A percentile compares a stretch with the other conserved stretches of the same genome.
Evolutionary conservation across 352 stramenopile species (phyloP).

Genomic region (Globisporangium cederbergense): DNA sequence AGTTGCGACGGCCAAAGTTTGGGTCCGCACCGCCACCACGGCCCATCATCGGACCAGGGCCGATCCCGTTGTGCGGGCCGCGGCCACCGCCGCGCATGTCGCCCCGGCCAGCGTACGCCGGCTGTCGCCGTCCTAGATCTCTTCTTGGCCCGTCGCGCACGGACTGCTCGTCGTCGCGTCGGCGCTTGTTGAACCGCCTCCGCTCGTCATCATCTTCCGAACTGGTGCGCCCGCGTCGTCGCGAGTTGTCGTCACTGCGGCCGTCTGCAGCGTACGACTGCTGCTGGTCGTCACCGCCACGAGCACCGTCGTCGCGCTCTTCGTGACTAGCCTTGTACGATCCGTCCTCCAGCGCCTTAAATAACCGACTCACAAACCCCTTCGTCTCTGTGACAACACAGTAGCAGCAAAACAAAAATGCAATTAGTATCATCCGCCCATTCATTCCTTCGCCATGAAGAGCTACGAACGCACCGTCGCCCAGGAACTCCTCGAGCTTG

Average conservation of each 20-base stretch:
- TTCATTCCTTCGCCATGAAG: background rate
- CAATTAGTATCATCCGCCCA: conserved; percentile 1
- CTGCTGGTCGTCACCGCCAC: conserved; percentile 7
- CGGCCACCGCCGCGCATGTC: conserved; percentile 29
- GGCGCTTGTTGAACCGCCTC: conserved; percentile 49
- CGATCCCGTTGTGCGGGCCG: conserved; percentile 11
- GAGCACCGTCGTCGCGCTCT: conserved; percentile 21
- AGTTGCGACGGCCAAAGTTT: conserved; percentile 52
- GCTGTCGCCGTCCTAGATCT: conserved; percentile 19
- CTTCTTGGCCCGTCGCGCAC: conserved; percentile 19
- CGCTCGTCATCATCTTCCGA: conserved; percentile 63
- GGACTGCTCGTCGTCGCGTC: conserved; percentile 49
- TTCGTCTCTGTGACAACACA: conserved; percentile 43
- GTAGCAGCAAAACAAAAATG: conserved; percentile 3
- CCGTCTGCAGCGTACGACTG: conserved; percentile 13
- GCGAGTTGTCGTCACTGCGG: conserved; percentile 25
- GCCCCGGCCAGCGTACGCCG: conserved; percentile 24
- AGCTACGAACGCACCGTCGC: conserved; percentile 51
- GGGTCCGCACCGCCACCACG: conserved; percentile 21
- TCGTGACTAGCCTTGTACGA: conserved; percentile 42
- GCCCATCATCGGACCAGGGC: conserved; percentile 12
- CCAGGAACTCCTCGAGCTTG: conserved; percentile 85
- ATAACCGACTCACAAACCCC: conserved; percentile 70
- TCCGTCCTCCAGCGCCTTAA: conserved; percentile 56
- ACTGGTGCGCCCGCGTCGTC: conserved; percentile 29